These are phyloP conservation scores for Hypoxylon sp. DNA, from an alignment of 2,329 filamentous ascomycete species.

Conservation along the genomic window DNA sequence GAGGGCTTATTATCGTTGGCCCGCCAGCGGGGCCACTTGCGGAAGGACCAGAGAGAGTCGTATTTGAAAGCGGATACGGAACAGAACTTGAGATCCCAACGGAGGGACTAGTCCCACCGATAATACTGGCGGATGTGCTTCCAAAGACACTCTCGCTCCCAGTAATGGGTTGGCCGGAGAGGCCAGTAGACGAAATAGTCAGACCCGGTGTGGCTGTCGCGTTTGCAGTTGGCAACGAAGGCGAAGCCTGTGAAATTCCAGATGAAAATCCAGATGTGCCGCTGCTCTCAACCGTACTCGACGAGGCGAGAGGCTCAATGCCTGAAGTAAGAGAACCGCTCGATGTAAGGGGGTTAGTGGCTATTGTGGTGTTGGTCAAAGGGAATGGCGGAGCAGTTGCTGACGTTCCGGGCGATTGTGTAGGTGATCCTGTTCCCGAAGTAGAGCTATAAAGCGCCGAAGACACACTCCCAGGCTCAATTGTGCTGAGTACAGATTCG, in stretches of 20 bases:
- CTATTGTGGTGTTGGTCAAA: slow-evolving; percentile 32
- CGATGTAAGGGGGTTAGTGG: slow-evolving; percentile 29
- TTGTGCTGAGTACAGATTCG: slow-evolving; percentile 9
- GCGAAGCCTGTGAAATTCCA: slow-evolving; percentile 13
- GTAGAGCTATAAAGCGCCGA: slow-evolving; percentile 20
- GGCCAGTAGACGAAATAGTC: slow-evolving; percentile 21
- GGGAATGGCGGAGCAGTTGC: slow-evolving; percentile 28
- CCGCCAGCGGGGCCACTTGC: slow-evolving; percentile 23
- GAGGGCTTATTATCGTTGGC: slow-evolving; percentile 16
- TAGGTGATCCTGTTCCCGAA: slow-evolving; percentile 15
- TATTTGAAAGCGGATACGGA: slow-evolving; percentile 39
- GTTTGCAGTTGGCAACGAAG: slow-evolving; percentile 36
- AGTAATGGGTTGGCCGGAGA: slow-evolving; percentile 31
- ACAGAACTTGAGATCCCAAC: slow-evolving; percentile 31
- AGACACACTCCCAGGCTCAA: slow-evolving; percentile 21
- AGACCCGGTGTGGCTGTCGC: slow-evolving; percentile 23
- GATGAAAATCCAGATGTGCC: slow-evolving; percentile 9
- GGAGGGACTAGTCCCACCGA: slow-evolving; percentile 18
- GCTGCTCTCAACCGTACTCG: slow-evolving; percentile 16
- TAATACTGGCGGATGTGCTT: slow-evolving; percentile 27
- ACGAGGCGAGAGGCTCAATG: slow-evolving; percentile 6
- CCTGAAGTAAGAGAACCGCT: slow-evolving; percentile 15
- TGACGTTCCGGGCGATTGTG: slow-evolving; percentile 14
- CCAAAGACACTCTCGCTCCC: slow-evolving; percentile 29
- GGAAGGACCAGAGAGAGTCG: slow-evolving; percentile 13